Conservation (phyloP, 805 yeast species). For the Lipomyces japonicus region DNA sequence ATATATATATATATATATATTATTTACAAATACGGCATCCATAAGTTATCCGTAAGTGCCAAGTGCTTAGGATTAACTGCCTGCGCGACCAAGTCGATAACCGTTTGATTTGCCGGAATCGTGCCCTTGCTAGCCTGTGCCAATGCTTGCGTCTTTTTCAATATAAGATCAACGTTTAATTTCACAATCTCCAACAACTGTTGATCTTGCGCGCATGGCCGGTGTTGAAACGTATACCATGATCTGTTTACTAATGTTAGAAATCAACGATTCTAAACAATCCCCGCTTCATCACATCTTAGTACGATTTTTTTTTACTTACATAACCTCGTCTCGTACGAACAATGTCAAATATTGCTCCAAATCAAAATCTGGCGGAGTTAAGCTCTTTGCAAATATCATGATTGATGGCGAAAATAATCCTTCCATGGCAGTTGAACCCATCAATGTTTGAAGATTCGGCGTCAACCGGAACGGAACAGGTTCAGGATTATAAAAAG, state of each 20-base stretch:
- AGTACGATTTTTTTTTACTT: neutral
- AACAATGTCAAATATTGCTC: conserved; percentile 89
- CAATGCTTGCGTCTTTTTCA: conserved; percentile 72
- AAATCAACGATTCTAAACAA: neutral
- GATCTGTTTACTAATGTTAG: conserved; percentile 38
- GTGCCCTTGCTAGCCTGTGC: conserved; percentile 58
- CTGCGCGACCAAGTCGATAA: conserved; percentile 83
- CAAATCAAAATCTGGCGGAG: conserved; percentile 88
- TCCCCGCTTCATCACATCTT: neutral
- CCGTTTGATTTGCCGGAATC: conserved; percentile 80
- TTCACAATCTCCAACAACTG: conserved; percentile 83
- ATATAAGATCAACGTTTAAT: conserved; percentile 79
- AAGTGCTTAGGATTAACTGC: conserved; percentile 93
- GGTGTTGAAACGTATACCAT: conserved; percentile 84
- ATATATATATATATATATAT: neutral
- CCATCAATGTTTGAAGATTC: conserved; percentile 87
- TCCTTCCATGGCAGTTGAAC: conserved; percentile 92
- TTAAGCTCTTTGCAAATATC: conserved; percentile 79
- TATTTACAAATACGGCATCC: conserved; percentile 85
- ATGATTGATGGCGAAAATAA: conserved; percentile 78
- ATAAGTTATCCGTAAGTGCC: conserved; percentile 84
- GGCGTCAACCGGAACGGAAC: conserved; percentile 97
- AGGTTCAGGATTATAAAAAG: conserved; percentile 84
- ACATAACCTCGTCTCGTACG: conserved; percentile 87
- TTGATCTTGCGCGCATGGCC: conserved; percentile 76